Conservation (phyloP, 768 basidiomycete species). For the Suillus decipiens region DNA sequence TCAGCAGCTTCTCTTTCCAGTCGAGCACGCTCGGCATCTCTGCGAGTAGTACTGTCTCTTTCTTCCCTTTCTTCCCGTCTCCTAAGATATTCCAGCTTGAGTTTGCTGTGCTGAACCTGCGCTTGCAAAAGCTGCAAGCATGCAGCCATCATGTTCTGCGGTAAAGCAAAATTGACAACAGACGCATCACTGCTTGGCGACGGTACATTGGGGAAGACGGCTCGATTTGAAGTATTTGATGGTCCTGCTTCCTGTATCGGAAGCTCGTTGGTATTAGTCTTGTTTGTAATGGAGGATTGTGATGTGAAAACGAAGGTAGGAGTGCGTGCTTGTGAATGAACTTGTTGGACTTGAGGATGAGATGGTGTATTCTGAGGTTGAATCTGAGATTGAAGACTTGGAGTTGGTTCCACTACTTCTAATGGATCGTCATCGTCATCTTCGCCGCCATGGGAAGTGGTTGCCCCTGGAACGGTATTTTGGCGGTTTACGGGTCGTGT, state of each 20-base stretch:
- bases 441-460: slow-evolving; percentile 44
- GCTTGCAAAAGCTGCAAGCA: slow-evolving; percentile 63
- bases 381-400: slow-evolving; percentile 36
- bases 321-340: slow-evolving; percentile 26
- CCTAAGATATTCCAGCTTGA: slow-evolving; percentile 69
- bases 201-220: slow-evolving; percentile 13
- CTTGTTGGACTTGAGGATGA: slow-evolving; percentile 42
- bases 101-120: slow-evolving; percentile 68
- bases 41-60: slow-evolving; percentile 50
- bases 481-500: slow-evolving; percentile 49
- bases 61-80: slow-evolving; percentile 72
- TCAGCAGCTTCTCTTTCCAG: slow-evolving; percentile 59
- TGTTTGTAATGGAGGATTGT: slow-evolving; percentile 18
- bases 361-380: slow-evolving; percentile 35
- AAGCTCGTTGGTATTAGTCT: slow-evolving; percentile 19
- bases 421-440: slow-evolving; percentile 53
- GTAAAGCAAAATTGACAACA: slow-evolving; percentile 50
- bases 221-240: slow-evolving; percentile 21
- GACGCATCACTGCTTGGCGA: slow-evolving; percentile 39
- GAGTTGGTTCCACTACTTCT: slow-evolving; percentile 40
- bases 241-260: slow-evolving; percentile 21
- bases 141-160: slow-evolving; percentile 57
- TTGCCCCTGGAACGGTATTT: slow-evolving; percentile 32
- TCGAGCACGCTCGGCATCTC: slow-evolving; percentile 54
- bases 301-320: slow-evolving; percentile 19